phyloP scores from a whole-genome alignment of 1,284 basidiomycete species.

The Prillingera fragicola region DNA sequence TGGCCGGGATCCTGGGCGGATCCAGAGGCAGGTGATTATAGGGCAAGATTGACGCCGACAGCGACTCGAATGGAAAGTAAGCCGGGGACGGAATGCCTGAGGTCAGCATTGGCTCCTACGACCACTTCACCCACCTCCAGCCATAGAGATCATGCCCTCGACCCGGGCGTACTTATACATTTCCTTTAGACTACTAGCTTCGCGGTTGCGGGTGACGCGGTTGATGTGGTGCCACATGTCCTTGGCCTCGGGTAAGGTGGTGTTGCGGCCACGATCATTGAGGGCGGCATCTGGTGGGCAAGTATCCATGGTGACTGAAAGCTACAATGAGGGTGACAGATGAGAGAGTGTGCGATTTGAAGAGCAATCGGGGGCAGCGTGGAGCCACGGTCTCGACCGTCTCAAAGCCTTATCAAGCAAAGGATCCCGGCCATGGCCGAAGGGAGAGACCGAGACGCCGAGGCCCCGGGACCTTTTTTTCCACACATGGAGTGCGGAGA shows the following conservation, averaged over 20 bases:
- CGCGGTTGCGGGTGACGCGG: constrained; percentile 54
- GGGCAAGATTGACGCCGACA: constrained; percentile 40
- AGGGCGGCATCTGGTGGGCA: too few species aligned
- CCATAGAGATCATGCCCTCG: constrained; percentile 30
- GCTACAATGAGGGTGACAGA: not conserved
- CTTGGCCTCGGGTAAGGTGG: constrained; percentile 47
- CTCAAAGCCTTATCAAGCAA: too few species aligned
- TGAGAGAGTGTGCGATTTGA: not conserved
- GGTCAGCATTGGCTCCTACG: not conserved
- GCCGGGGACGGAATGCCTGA: constrained; percentile 47
- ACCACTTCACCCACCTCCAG: constrained; percentile 13
- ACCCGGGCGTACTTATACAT: constrained; percentile 39
- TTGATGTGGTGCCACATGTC: constrained; percentile 61
- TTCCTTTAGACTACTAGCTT: constrained; percentile 59
- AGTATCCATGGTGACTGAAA: constrained; percentile 2
- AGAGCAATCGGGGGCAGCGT: too few species aligned
- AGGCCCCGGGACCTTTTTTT: too few species aligned
- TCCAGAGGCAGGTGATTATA: constrained; percentile 49
- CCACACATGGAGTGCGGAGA: too few species aligned
- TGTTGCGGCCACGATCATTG: too few species aligned
- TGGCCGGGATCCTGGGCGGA: constrained; percentile 50
- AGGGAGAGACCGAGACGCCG: too few species aligned
- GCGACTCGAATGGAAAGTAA: constrained; percentile 48
- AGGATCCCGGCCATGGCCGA: too few species aligned
- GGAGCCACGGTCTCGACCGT: too few species aligned